Evolutionary conservation across 2,329 filamentous ascomycete genomes (phyloP), one percentile per base, ranked within the genome.

Genomic region (Ceratocystiopsis sp.): DNA sequence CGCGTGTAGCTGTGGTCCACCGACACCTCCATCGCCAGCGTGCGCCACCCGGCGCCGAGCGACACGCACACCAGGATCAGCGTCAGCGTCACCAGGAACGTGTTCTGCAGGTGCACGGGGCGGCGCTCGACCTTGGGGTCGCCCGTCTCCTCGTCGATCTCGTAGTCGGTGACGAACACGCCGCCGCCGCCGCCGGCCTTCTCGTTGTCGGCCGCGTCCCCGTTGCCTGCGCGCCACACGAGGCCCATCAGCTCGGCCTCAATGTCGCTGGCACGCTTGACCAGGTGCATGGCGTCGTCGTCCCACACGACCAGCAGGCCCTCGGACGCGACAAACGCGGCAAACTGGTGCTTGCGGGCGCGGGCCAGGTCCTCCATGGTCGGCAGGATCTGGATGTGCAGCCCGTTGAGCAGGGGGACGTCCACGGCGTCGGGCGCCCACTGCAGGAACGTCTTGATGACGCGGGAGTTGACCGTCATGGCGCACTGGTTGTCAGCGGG

Each of bases 291-390:
- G 1, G 82, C 73, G 45, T 87, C 80, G 50, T 89, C 83, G 50
- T 89, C 83, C 84, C 84, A 91, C 1, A 89, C 81, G 2, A 89
- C 65, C 1, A 91, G 63, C 6, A 87, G 64, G 5, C 74, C 73
- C 48, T 83, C 77, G 0, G 72, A 73, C 2, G 80, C 76, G 37
- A 89, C 69, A 55, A 89, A 87, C 9, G 84, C 83, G 13, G 82
- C 83, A 50, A 81, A 86, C 55, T 89, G 83, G 56, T 84, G 75
- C 57, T 84, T 87, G 46, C 82, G 70, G 6, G 80, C 81, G 36
- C 74, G 68, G 0, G 75, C 68, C 4, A 86, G 67, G 53, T 85
- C 80, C 15, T 79, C 72, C 38, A 86, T 70, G 0, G 74, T 80
- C 0, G 80, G 79, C 11, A 86, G 59, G 46, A 87, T 80, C 59